Base-by-base conservation (phyloP, 768 basidiomycete genomes). In the Boletus subcaerulescens region DNA sequence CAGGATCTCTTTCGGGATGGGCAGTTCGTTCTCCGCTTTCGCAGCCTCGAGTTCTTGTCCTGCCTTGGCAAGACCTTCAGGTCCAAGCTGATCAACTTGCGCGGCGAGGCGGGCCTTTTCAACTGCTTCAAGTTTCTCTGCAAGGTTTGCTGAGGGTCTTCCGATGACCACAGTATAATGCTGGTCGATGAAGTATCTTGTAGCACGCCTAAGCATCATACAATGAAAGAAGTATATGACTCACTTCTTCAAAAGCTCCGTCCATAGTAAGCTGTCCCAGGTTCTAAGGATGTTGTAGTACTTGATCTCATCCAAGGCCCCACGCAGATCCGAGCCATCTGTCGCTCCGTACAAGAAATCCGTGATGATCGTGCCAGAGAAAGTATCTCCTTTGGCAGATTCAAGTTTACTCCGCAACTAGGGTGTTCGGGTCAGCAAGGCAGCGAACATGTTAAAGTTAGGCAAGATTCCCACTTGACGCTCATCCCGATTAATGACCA, bases 301-400 rank as follows among this genome's bases (percentile, higher is more conserved):
- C 46, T 79, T 80, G 48, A 94, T 84, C 62, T 95, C 91, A 62
- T 93, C 82, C 77, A 97, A 80, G 12, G 87, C 80, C 3, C 73
- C 72, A 17, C 76, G 73, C 18, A 99, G 76, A 56, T 94, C 86
- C 17, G 87, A 86, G 7, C 93, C 96, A 68, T 95, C 85, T 59
- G 80, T 76, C 20, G 84, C 77, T 18, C 93, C 94, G 66, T 96
- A 98, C 33, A 98, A 69, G 70, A 92, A 89, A 74, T 98, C 91
- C 35, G 76, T 77, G 60, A 96, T 91, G 51, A 94, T 78, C 2
- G 81, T 81, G 38, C 80, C 76, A 1, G 86, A 85, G 64, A 95
- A 91, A 1, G 85, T 81, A 58, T 93, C 90, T 15, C 89, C 89
- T 64, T 92, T 89, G 6, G 84, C 77, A 24, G 88, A 87, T 71